Evolutionary conservation across 352 stramenopile species (phyloP), one percentile per base, ranked within the genome.

Genomic region (Thraustochytrium sp.): DNA sequence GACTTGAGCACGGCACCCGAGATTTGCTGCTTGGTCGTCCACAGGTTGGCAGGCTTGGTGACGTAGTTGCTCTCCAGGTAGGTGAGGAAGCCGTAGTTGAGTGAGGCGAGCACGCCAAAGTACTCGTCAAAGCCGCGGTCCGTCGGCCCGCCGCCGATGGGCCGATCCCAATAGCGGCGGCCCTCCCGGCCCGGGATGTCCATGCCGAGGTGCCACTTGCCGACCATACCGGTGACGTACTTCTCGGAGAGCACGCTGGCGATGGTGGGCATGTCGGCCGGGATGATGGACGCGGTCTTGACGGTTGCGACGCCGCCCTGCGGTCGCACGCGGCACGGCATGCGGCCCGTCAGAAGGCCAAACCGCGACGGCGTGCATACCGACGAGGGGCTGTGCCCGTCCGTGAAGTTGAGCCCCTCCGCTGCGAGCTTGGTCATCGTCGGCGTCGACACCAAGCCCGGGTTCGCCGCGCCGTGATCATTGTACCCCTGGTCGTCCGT

Each of bases 11-110:
- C 54, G 8, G 8, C 5, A 63, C 54, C 54, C n/a, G 8, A 16
- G n/a, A 63, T 23, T 21, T 37, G n/a, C 5, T 21, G 54, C 54
- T 5, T 23, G 8, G n/a, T 23, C 0, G 54, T 63, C 54, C 54
- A 63, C n/a, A 63, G 31, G 31, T 63, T 23, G 5, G 54, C 54
- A 63, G 54, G 54, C n/a, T 8, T 23, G 5, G 5, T 31, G n/a
- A 37, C 31, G 5, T 9, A 13, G 31, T 63, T 23, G 31, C 23
- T 63, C 5, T 63, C n/a, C 5, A 63, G n/a, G 23, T 37, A 63
- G 5, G 54, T 63, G 54, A 63, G 54, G 23, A 63, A 63, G 54
- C 54, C 54, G 54, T 63, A 63, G 54, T 63, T 63, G n/a, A 63
- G 54, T 8, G 54, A 63, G 8, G 54, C 54, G 8, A 63, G 8